Conservation (phyloP, 768 basidiomycete species). For the Russula sp. region DNA sequence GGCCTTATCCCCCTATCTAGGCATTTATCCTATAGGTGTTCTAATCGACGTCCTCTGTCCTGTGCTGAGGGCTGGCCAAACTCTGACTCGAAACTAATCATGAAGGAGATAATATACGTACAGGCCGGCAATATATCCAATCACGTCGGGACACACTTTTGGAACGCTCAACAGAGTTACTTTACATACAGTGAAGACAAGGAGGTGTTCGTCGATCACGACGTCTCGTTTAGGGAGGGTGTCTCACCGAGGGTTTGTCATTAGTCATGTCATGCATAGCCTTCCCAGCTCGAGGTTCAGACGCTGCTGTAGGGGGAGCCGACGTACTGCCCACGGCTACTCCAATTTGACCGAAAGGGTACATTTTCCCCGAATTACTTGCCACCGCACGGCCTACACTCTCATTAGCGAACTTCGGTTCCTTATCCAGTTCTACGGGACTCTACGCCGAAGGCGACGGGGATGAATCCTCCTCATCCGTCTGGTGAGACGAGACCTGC, state of each 20-base stretch:
- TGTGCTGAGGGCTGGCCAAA: not conserved
- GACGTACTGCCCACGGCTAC: conserved; percentile 54
- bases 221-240: conserved; percentile 64
- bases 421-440: conserved; percentile 41
- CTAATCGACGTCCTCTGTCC: not conserved
- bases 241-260: conserved; percentile 42
- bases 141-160: conserved; percentile 69
- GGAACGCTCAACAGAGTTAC: conserved; percentile 76
- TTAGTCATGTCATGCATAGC: not conserved
- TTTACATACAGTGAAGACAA: conserved; percentile 37
- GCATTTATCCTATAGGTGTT: not conserved
- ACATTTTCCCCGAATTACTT: conserved; percentile 12
- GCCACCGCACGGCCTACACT: not conserved
- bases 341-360: conserved; percentile 68
- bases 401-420: conserved; percentile 58
- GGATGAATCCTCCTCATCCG: not conserved
- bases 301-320: conserved; percentile 35
- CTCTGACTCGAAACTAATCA: conserved; percentile 26
- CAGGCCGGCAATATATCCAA: conserved; percentile 68
- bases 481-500: conserved; percentile 13
- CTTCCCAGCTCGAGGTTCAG: conserved; percentile 15
- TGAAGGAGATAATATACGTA: conserved; percentile 76
- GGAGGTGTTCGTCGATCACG: conserved; percentile 42
- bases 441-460: conserved; percentile 34
- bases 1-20: not conserved